These are phyloP conservation scores for Nelumbo lutea DNA, from an alignment of 164 flowering plant genomes.

Conservation along the genomic window DNA sequence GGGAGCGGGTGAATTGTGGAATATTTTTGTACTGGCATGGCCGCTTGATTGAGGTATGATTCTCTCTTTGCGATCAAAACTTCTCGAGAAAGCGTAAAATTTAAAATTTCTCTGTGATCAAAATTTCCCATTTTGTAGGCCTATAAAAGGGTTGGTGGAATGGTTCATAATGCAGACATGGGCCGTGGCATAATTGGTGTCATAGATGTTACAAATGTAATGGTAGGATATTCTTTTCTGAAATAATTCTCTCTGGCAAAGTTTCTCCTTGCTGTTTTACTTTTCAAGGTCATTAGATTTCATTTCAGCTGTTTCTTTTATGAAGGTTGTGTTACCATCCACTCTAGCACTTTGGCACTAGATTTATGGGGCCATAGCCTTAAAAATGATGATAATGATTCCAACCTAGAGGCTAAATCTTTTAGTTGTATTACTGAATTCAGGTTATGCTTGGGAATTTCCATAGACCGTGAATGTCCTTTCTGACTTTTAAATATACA, in stretches of 20 bases:
- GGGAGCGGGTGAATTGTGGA: constrained; percentile 53
- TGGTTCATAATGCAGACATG: constrained; percentile 54
- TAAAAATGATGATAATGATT: too few species aligned
- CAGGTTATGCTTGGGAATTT: too few species aligned
- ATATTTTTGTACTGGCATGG: constrained; percentile 72
- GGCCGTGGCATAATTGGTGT: constrained; percentile 68
- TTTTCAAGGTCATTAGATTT: too few species aligned
- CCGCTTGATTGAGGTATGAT: constrained; percentile 56
- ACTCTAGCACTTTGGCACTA: too few species aligned
- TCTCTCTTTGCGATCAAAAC: not conserved
- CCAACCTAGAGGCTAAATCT: too few species aligned
- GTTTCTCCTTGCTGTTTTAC: not conserved
- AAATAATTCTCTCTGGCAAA: not conserved
- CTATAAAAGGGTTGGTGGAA: constrained; percentile 68
- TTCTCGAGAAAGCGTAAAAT: too few species aligned
- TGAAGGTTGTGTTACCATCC: not conserved
- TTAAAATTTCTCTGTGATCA: too few species aligned
- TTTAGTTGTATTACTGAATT: too few species aligned
- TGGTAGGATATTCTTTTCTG: constrained; percentile 31
- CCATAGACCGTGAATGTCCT: too few species aligned
- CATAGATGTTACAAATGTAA: constrained; percentile 49
- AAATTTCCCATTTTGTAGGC: constrained; percentile 27
- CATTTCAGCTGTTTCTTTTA: not conserved
- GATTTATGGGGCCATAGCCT: too few species aligned
- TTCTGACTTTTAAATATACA: too few species aligned